phyloP scores from a whole-genome alignment of 371 early-diverging fungal genomes.

The Chytridium lagenaria region DNA sequence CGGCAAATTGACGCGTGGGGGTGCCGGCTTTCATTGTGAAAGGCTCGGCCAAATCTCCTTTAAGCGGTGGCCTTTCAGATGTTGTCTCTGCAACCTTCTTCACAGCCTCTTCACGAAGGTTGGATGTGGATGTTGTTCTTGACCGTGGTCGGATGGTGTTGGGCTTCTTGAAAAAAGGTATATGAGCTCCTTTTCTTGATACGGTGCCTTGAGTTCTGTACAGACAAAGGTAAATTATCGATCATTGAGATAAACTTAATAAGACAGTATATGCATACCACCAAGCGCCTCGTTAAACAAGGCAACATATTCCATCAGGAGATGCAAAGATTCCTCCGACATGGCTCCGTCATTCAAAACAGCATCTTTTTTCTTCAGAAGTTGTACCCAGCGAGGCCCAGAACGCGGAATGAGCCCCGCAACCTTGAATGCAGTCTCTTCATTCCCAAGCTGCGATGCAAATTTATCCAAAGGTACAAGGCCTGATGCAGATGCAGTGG shows the following conservation, averaged over 20 bases:
- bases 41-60: not conserved
- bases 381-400: slow-evolving; percentile 6
- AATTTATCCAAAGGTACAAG: slow-evolving; percentile 1
- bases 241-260: not conserved
- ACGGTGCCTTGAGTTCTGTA: not conserved
- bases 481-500: not conserved
- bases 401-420: not conserved
- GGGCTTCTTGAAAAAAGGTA: not conserved
- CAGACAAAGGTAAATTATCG: too few species aligned
- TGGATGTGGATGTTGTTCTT: not conserved
- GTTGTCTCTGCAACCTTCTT: not conserved
- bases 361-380: not conserved
- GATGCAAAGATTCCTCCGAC: not conserved
- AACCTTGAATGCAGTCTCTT: not conserved
- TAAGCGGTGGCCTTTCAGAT: not conserved
- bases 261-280: not conserved
- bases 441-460: not conserved
- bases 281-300: not conserved
- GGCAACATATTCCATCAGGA: slow-evolving; percentile 10
- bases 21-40: not conserved
- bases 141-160: not conserved
- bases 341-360: not conserved
- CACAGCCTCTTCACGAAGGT: not conserved
- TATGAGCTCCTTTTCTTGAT: not conserved
- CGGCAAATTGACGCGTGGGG: not conserved